Evolutionary conservation across 148 eudicot genomes (phyloP), one percentile per base, ranked within the genome.

Genomic region (Vaccinium darrowii): DNA sequence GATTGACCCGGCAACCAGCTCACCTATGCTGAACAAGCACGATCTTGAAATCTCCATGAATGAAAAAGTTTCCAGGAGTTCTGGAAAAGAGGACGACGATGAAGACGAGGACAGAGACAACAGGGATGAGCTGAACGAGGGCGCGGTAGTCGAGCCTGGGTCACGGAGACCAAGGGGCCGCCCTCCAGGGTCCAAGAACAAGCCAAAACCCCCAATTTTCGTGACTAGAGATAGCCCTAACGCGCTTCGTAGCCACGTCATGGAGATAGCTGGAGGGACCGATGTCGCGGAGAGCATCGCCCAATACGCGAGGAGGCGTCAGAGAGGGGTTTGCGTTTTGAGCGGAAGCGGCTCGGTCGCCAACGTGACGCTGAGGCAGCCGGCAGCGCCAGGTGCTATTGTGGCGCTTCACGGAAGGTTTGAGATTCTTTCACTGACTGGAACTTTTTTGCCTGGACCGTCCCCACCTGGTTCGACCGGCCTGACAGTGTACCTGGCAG

Each of bases 151-250:
- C 23, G 92, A 86, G 47, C 87, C 86, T 4, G 90, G 89, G 0
- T 53, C 50, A 3, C 86, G 91, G n/a, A 62, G 89, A 30, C 91
- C 91, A 0, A 49, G 91, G 27, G 91, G 91, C 8, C 85, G 89
- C 6, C 88, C 85, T 18, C 84, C 91, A 3, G 89, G 91, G n/a
- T 89, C 91, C 3, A 89, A 89, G 39, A 89, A 89, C 86, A 87
- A 87, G 79, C 86, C 89, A 0, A 89, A 89, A 36, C 87, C 91
- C 3, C 89, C 91, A 12, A 85, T 87, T 56, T 79, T 87, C 50
- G 86, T 89, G 73, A 87, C 91, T 10, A 53, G 81, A 3, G 91
- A 89, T 25, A 89, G 89, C 52, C 84, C 89, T 1, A 85, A 89
- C 47, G 86, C 91, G 23, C 87, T 89, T 1, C 81, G 87, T 3